These are phyloP conservation scores for Thymus mandschuricus DNA, from an alignment of 257 asterid genomes.

Conservation along the genomic window DNA sequence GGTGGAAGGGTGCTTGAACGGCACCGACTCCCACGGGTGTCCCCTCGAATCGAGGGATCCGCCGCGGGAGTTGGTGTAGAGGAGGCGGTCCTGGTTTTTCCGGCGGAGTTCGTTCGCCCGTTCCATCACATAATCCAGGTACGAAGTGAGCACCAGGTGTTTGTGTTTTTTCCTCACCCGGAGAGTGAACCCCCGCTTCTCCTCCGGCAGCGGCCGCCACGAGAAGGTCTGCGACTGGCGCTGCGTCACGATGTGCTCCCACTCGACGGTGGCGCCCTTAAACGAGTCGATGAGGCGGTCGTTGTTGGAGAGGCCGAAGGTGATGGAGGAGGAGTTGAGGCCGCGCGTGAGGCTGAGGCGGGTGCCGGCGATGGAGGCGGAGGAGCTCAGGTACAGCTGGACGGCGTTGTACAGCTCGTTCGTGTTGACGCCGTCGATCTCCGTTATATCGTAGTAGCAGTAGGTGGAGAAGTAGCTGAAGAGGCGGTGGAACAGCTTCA, in stretches of 20 bases:
- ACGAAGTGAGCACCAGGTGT: constrained; percentile 46
- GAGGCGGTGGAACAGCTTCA: constrained; percentile 52
- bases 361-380: constrained; percentile 63
- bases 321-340: constrained; percentile 62
- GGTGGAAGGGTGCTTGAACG: constrained; percentile 66
- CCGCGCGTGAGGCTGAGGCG: constrained; percentile 62
- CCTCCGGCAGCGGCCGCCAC: constrained; percentile 68
- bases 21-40: constrained; percentile 64
- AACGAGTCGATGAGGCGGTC: constrained; percentile 51
- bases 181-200: constrained; percentile 58
- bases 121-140: constrained; percentile 52
- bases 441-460: constrained; percentile 74
- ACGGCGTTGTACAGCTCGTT: constrained; percentile 77
- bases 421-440: constrained; percentile 72
- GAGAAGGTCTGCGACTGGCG: constrained; percentile 55
- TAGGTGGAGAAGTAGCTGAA: constrained; percentile 57
- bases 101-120: constrained; percentile 51
- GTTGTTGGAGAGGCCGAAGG: constrained; percentile 66
- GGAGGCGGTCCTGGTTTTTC: constrained; percentile 55
- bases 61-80: constrained; percentile 60
- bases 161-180: constrained; percentile 49
- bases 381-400: constrained; percentile 64
- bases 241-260: constrained; percentile 65
- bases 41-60: constrained; percentile 63
- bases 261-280: constrained; percentile 48